Evolutionary conservation across 2,329 filamentous ascomycete genomes (phyloP).

Genomic region (Colletotrichum caudatum): DNA sequence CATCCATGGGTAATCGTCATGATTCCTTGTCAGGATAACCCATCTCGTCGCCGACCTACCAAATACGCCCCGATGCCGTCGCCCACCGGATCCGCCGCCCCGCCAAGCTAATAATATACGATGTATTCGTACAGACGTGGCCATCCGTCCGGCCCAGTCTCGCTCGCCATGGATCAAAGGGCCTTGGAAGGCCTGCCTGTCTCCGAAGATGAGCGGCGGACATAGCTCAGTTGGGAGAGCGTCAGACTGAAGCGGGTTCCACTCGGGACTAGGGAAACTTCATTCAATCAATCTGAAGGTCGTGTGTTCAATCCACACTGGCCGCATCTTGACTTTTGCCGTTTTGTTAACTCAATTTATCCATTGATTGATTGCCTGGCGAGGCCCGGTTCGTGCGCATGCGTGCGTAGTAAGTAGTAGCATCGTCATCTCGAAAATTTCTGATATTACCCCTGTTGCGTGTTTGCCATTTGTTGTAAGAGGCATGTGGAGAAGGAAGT

Average conservation of each 20-base stretch:
- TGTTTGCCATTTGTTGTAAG: too few relatives aligned
- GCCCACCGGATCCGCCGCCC: constrained; percentile 1
- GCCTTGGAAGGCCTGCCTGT: fast-evolving
- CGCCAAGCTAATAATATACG: too few relatives aligned
- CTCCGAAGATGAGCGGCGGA: constrained; percentile 18
- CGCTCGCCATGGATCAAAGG: neutral
- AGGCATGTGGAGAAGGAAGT: too few relatives aligned
- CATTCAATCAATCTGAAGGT: constrained; percentile 31
- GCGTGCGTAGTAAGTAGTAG: too few relatives aligned
- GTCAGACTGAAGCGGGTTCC: constrained; percentile 28
- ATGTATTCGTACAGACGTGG: neutral
- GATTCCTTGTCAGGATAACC: neutral
- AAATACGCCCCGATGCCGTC: neutral
- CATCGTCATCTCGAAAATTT: too few relatives aligned
- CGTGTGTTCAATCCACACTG: constrained; percentile 31
- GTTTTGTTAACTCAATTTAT: neutral
- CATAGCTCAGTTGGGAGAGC: constrained; percentile 33
- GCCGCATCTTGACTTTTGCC: constrained; percentile 18
- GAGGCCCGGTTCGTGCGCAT: too few relatives aligned
- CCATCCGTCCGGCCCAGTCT: too few relatives aligned
- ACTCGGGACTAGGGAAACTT: neutral
- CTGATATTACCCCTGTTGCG: too few relatives aligned
- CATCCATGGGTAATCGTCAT: neutral
- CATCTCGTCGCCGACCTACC: neutral
- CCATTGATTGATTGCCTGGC: neutral